phyloP scores from a whole-genome alignment of 305 asterid species.

The Fraxinus angustifolia region DNA sequence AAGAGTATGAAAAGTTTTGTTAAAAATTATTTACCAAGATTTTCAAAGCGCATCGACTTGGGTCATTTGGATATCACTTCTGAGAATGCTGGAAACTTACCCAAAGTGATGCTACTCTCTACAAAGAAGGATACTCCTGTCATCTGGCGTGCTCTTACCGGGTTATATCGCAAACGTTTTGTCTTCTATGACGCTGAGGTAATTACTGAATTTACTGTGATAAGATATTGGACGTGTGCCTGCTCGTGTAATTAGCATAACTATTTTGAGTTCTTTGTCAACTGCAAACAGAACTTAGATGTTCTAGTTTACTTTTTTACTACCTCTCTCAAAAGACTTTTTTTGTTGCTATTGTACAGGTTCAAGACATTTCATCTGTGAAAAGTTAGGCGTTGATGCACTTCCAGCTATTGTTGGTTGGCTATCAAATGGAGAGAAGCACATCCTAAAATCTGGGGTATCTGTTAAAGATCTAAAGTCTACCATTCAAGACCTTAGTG shows the following conservation, averaged over 20 bases:
- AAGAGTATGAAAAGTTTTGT: conserved; percentile 63
- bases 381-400: conserved; percentile 57
- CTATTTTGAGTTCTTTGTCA: neutral
- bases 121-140: conserved; percentile 81
- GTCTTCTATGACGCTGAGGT: conserved; percentile 77
- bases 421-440: conserved; percentile 81
- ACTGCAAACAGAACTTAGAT: neutral
- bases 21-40: conserved; percentile 68
- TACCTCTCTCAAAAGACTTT: neutral
- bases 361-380: conserved; percentile 53
- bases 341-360: conserved; percentile 36
- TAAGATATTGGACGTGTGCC: neutral
- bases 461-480: conserved; percentile 74
- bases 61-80: conserved; percentile 43
- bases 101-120: conserved; percentile 79
- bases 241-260: neutral
- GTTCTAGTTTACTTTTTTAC: neutral
- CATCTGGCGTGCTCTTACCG: conserved; percentile 89
- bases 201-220: neutral
- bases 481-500: conserved; percentile 66
- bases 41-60: conserved; percentile 67
- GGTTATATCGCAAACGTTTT: conserved; percentile 65
- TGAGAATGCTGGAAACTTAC: conserved; percentile 42
- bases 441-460: conserved; percentile 58
- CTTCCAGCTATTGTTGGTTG: conserved; percentile 89